Conservation (phyloP, 176 grass and related monocot species). For the Ampelocalamus luodianensis region DNA sequence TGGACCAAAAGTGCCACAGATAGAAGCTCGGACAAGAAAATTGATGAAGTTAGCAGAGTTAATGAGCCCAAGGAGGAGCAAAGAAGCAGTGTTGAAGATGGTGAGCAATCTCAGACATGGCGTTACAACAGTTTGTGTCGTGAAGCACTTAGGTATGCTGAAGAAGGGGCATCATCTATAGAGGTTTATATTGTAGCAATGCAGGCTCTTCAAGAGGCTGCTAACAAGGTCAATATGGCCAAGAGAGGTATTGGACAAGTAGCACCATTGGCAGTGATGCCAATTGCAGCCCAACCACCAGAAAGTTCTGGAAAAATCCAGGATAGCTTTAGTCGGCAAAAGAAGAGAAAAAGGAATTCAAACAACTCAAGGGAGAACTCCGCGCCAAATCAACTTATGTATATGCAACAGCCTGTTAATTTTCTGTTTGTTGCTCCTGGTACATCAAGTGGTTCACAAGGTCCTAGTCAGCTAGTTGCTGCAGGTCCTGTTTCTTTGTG, state of each 20-base stretch:
- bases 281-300: constrained; percentile 57
- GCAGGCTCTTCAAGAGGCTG: constrained; percentile 68
- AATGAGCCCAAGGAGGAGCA: constrained; percentile 55
- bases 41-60: constrained; percentile 37
- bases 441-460: constrained; percentile 52
- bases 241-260: constrained; percentile 63
- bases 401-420: constrained; percentile 59
- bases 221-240: constrained; percentile 60
- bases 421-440: constrained; percentile 47
- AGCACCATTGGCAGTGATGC: constrained; percentile 59
- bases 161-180: constrained; percentile 62
- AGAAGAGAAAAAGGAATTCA: constrained; percentile 54
- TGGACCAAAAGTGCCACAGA: constrained; percentile 64
- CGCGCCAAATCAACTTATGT: constrained; percentile 44
- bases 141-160: constrained; percentile 66
- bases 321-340: constrained; percentile 49
- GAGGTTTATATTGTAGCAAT: constrained; percentile 67
- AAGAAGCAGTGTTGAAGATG: constrained; percentile 45
- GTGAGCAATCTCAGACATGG: constrained; percentile 54
- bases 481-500: constrained; percentile 48
- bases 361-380: constrained; percentile 48
- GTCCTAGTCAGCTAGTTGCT: constrained; percentile 49
- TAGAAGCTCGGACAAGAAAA: constrained; percentile 44
- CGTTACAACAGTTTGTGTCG: constrained; percentile 62
- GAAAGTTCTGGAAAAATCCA: constrained; percentile 38